Evolutionary conservation across 805 yeast genomes (phyloP).

Genomic region (Maudiozyma serrabonitensis): DNA sequence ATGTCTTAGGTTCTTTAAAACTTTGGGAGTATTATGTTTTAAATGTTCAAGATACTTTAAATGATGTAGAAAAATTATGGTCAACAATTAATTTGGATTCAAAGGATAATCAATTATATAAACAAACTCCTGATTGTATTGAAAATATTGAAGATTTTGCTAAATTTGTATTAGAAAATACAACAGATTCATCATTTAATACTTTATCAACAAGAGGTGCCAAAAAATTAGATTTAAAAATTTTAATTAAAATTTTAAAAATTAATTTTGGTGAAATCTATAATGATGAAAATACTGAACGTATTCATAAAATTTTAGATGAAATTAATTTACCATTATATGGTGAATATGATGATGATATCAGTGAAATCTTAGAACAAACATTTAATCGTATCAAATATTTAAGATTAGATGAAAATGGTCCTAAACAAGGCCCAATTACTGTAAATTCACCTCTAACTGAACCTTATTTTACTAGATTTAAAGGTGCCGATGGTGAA

Average conservation of each 20-base stretch:
- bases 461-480: slow-evolving; percentile 82
- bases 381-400: slow-evolving; percentile 68
- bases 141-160: slow-evolving; percentile 38
- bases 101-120: slow-evolving; percentile 1
- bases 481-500: slow-evolving; percentile 42
- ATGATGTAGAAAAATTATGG: slow-evolving; percentile 34
- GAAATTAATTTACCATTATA: slow-evolving; percentile 71
- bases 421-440: slow-evolving; percentile 70
- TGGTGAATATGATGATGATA: slow-evolving; percentile 65
- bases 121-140: slow-evolving; percentile 20
- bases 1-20: slow-evolving; percentile 56
- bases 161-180: slow-evolving; percentile 35
- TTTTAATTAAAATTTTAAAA: slow-evolving; percentile 45
- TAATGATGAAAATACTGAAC: slow-evolving; percentile 26
- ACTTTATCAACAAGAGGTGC: slow-evolving; percentile 38
- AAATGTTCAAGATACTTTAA: slow-evolving; percentile 38
- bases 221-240: slow-evolving; percentile 42
- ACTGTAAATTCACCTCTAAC: slow-evolving; percentile 51
- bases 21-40: slow-evolving; percentile 87
- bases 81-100: slow-evolving; percentile 5
- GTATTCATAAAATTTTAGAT: slow-evolving; percentile 46
- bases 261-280: slow-evolving; percentile 28
- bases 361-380: slow-evolving; percentile 54
- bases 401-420: slow-evolving; percentile 66
- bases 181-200: slow-evolving; percentile 35